Evolutionary conservation across 2,329 filamentous ascomycete genomes (phyloP), one percentile per base, ranked within the genome.

Genomic region (Trichoderma afroharzianum): DNA sequence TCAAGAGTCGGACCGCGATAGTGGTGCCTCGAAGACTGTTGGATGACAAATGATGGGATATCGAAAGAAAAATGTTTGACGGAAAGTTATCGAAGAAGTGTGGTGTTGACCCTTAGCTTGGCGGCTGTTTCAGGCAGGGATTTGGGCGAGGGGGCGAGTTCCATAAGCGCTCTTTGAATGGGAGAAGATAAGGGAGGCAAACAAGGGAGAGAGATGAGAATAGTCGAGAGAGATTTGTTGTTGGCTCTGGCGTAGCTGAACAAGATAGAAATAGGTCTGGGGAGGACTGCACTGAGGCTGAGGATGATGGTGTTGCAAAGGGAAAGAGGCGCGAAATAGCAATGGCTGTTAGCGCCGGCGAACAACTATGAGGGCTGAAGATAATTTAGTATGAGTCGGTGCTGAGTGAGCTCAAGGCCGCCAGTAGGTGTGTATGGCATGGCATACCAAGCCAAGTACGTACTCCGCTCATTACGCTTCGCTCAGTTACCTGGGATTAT

Each of bases 61-160:
- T 68, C 24, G 59, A 68, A 57, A 69, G 50, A 69, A 74, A 70
- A 72, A 58, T 64, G 62, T 14, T 50, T 26, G 53, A 62, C 63
- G 55, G 67, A 68, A 55, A 63, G 72, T 58, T 69, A 71, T 66
- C 33, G 72, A 67, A 39, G 63, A 15, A 58, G 55, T 33, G 62
- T 66, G 61, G 26, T 57, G 50, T 58, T 70, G 68, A 63, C 59
- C 68, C 62, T 71, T 59, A 64, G 69, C 55, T 71, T 50, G 69
- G 66, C 72, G 70, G 64, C 69, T 75, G 75, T 76, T 77, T 77
- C 75, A 76, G 76, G 74, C 75, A 75, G 71, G 73, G 72, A 72
- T 73, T 74, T 73, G 73, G 69, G 72, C 59, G 69, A 71, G 50
- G 63, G 68, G 70, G 55, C 62, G 55, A 61, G 39, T 47, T 64